Conservation (phyloP, 1,139 yeast species). For the Taphrina flavorubra region DNA sequence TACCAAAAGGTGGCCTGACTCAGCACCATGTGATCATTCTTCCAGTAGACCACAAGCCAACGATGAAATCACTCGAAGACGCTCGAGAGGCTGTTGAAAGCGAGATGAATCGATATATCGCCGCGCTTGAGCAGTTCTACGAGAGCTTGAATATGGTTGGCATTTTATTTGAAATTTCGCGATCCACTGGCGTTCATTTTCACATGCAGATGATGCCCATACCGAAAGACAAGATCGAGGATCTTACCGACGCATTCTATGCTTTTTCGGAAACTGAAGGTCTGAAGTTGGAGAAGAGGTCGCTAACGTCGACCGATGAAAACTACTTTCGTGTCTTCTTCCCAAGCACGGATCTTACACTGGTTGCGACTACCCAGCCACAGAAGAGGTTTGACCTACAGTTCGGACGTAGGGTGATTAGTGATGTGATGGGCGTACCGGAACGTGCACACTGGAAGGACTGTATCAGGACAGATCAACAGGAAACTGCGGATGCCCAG, state of each 20-base stretch:
- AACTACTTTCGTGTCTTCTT: conserved; percentile 46
- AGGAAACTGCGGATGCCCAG: conserved; percentile 68
- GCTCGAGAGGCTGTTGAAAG: conserved; percentile 48
- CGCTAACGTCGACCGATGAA: conserved; percentile 9
- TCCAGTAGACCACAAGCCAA: conserved; percentile 78
- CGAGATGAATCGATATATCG: conserved; percentile 52
- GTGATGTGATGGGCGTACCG: conserved; percentile 63
- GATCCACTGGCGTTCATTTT: conserved; percentile 51
- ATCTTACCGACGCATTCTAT: conserved; percentile 46
- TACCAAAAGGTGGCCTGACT: conserved; percentile 87
- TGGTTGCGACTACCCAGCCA: conserved; percentile 47
- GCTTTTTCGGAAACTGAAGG: conserved; percentile 46
- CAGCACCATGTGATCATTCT: conserved; percentile 73
- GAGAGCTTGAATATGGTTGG: conserved; percentile 46
- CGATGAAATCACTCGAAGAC: conserved; percentile 50
- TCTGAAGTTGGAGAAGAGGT: conserved; percentile 2
- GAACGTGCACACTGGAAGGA: conserved; percentile 75
- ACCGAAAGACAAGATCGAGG: conserved; percentile 45
- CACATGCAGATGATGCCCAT: conserved; percentile 53
- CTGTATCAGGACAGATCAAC: conserved; percentile 64
- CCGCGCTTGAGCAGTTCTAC: conserved; percentile 46
- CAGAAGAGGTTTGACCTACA: conserved; percentile 63
- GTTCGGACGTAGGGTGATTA: conserved; percentile 77
- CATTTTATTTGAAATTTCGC: conserved; percentile 50
- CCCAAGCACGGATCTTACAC: conserved; percentile 31